A percentile compares a stretch with the other conserved stretches of the same genome.
Conservation (phyloP, 768 basidiomycete genomes). For the Boletales sp. region DNA sequence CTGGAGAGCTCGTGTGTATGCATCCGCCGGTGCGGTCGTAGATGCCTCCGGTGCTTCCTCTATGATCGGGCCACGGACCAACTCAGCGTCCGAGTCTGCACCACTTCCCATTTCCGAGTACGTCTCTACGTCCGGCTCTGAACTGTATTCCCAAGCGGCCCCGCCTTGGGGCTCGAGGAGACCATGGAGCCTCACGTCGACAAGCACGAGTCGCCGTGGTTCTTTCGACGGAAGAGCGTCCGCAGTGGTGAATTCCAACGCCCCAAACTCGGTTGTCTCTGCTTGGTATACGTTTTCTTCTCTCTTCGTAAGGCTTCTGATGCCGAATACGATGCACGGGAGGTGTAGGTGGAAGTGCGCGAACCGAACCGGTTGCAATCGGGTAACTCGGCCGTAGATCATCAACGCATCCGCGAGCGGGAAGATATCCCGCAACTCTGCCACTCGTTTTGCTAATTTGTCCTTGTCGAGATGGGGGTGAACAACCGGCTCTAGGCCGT, state of each 20-base stretch:
- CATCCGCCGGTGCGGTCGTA: neutral
- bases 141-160: neutral
- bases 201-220: neutral
- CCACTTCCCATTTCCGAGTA: neutral
- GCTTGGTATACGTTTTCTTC: neutral
- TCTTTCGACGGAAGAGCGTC: neutral
- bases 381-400: neutral
- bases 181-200: neutral
- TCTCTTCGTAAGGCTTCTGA: neutral
- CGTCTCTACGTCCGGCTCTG: neutral
- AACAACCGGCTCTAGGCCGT: neutral
- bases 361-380: neutral
- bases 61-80: neutral
- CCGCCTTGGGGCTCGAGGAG: neutral
- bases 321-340: slow-evolving; percentile 2
- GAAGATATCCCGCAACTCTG: neutral
- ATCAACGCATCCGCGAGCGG: neutral
- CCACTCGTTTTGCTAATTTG: neutral
- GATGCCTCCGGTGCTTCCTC: neutral
- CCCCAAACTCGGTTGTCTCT: neutral
- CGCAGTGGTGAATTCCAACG: neutral
- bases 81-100: neutral
- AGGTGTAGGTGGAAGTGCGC: neutral
- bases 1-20: neutral
- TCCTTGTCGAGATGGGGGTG: neutral